Percentiles rank a stretch among this genome's conserved stretches.
phyloP scores from a whole-genome alignment of 2,329 filamentous ascomycete species.

The Lasiodiplodia hormozganensis region DNA sequence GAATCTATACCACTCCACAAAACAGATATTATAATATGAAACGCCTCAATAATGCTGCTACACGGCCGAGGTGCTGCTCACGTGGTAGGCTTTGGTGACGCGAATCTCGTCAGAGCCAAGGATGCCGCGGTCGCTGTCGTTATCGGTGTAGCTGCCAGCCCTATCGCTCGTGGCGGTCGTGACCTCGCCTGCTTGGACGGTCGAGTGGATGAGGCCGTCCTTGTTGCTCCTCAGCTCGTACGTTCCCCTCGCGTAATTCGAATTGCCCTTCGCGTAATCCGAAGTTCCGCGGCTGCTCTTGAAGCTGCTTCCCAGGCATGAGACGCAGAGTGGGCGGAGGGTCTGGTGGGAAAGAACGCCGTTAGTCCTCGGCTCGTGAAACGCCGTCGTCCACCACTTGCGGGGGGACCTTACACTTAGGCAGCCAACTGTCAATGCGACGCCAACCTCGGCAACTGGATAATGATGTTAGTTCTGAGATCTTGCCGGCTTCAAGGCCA shows the following conservation, averaged over 20 bases:
- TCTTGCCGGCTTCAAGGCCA: background rate
- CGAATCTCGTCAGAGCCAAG: background rate
- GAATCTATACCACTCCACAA: too few species aligned
- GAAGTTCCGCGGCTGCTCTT: background rate
- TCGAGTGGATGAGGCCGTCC: background rate
- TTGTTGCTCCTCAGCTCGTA: conserved; percentile 4
- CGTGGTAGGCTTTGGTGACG: background rate
- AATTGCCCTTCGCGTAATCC: background rate
- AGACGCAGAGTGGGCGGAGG: background rate
- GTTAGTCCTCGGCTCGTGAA: background rate
- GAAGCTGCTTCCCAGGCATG: background rate
- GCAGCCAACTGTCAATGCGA: conserved; percentile 5
- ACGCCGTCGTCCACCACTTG: background rate
- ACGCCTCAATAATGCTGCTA: background rate
- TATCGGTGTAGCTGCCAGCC: background rate
- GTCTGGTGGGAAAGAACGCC: background rate
- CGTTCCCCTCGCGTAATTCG: background rate
- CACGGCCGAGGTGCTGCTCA: background rate
- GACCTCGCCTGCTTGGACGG: background rate
- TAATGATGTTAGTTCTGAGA: background rate
- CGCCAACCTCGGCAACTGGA: background rate
- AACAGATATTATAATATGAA: too few species aligned
- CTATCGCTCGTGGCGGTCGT: background rate
- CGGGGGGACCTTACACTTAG: background rate
- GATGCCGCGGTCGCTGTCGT: background rate